Evolutionary conservation across 495 filamentous ascomycete genomes (phyloP).

Genomic region (Neurospora sp.): DNA sequence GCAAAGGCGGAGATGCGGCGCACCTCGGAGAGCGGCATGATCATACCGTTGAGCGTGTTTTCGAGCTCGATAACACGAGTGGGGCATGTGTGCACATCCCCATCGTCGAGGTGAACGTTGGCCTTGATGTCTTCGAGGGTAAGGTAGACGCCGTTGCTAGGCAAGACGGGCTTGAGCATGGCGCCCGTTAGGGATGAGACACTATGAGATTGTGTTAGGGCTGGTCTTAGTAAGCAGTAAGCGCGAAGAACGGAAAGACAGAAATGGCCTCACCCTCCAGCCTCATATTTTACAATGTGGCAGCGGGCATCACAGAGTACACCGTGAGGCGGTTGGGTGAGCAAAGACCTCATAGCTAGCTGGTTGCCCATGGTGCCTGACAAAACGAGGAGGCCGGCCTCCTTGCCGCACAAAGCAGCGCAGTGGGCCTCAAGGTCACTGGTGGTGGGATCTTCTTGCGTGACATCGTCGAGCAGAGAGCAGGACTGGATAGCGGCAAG

Average conservation of each 20-base stretch:
- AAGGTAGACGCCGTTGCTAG: slow-evolving; percentile 58
- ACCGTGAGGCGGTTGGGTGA: slow-evolving; percentile 59
- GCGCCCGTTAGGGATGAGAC: slow-evolving; percentile 51
- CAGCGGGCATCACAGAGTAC: slow-evolving; percentile 57
- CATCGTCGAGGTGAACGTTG: slow-evolving; percentile 35
- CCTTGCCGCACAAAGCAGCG: slow-evolving; percentile 59
- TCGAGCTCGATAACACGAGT: slow-evolving; percentile 76
- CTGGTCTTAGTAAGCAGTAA: neutral
- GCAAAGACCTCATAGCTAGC: slow-evolving; percentile 54
- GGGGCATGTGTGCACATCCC: slow-evolving; percentile 50
- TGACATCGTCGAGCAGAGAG: slow-evolving; percentile 72
- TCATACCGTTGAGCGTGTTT: slow-evolving; percentile 70
- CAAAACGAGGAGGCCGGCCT: slow-evolving; percentile 65
- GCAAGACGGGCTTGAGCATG: slow-evolving; percentile 44
- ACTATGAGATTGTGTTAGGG: slow-evolving; percentile 10
- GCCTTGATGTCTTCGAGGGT: slow-evolving; percentile 64
- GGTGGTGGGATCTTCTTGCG: slow-evolving; percentile 71
- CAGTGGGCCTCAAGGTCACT: slow-evolving; percentile 59
- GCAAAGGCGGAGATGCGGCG: slow-evolving; percentile 60
- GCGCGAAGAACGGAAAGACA: neutral
- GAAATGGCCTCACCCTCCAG: slow-evolving; percentile 44
- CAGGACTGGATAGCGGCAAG: slow-evolving; percentile 50
- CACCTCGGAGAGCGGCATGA: slow-evolving; percentile 66
- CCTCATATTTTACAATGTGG: slow-evolving; percentile 62
- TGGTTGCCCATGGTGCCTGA: slow-evolving; percentile 92